These are phyloP conservation scores for Suhomyces kilbournensis DNA, from an alignment of 805 yeast genomes.

Conservation along the genomic window DNA sequence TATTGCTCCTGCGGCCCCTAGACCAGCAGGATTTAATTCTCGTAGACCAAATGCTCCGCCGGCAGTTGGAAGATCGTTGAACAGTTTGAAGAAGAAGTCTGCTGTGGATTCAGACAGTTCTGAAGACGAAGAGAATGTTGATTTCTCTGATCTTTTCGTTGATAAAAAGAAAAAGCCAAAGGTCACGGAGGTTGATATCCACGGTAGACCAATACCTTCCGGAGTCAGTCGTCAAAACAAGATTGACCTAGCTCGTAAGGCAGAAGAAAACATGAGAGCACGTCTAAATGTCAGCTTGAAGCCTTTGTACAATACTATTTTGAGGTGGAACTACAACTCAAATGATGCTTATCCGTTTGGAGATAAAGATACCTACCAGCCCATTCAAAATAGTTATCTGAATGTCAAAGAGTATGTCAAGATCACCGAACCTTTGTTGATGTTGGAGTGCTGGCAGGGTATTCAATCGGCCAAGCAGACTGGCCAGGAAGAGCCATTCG, in stretches of 20 bases:
- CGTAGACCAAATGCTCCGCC: conserved; percentile 15
- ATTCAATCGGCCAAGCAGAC: conserved; percentile 70
- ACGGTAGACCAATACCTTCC: conserved; percentile 33
- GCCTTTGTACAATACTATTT: conserved; percentile 65
- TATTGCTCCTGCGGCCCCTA: conserved; percentile 45
- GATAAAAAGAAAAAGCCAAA: conserved; percentile 32
- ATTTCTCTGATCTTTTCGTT: conserved; percentile 40
- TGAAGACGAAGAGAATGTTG: conserved; percentile 36
- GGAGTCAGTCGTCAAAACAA: conserved; percentile 19
- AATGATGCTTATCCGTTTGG: conserved; percentile 58
- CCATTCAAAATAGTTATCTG: conserved; percentile 55
- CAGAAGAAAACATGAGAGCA: conserved; percentile 73
- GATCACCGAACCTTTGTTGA: conserved; percentile 72
- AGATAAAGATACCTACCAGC: conserved; percentile 36
- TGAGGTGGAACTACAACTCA: conserved; percentile 73
- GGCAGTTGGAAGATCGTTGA: conserved; percentile 37
- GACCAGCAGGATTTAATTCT: conserved; percentile 55
- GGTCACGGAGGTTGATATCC: conserved; percentile 41
- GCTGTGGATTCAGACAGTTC: conserved; percentile 32
- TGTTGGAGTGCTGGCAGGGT: conserved; percentile 93
- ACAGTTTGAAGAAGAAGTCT: conserved; percentile 30
- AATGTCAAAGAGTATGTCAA: conserved; percentile 64
- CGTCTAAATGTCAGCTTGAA: conserved; percentile 75
- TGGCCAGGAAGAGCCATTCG: conserved; percentile 58
- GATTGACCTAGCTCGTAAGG: conserved; percentile 41